A percentile compares a stretch with the other conserved stretches of the same genome.
These are phyloP conservation scores for Angophora floribunda DNA, from an alignment of 345 rosid genomes.

Conservation along the genomic window DNA sequence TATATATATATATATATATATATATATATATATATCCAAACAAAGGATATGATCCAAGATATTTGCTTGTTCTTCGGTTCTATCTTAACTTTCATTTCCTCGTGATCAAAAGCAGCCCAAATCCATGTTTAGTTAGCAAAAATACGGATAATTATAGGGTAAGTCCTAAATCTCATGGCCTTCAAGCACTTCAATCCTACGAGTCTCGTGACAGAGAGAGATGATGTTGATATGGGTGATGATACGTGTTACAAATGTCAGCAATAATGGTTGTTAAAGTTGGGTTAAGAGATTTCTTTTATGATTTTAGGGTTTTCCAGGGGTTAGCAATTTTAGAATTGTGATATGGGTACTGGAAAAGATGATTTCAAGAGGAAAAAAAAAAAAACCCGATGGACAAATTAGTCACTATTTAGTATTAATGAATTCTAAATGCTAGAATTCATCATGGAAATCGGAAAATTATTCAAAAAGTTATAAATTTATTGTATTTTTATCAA, in stretches of 20 bases:
- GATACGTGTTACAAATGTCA: background rate
- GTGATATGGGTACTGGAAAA: background rate
- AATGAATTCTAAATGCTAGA: background rate
- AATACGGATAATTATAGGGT: background rate
- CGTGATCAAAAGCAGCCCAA: background rate
- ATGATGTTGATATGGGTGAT: background rate
- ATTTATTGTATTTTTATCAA: too few relatives aligned
- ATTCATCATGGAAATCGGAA: accelerated
- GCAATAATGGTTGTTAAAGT: background rate
- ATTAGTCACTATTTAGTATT: background rate
- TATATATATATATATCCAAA: too few relatives aligned
- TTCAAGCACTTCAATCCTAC: background rate
- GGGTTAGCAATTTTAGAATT: background rate
- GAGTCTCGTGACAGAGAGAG: background rate
- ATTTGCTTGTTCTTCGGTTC: background rate
- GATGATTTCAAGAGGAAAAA: background rate
- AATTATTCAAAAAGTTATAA: too few relatives aligned
- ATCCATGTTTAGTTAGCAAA: background rate
- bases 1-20: too few relatives aligned
- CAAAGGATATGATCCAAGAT: background rate
- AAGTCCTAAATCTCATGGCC: background rate
- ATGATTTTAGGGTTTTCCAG: background rate
- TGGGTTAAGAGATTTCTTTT: background rate
- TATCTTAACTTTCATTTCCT: background rate
- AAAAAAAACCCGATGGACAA: background rate